Percentiles rank a stretch among this genome's conserved stretches.
Conservation (phyloP, 306 rosid species). For the Pyrus bretschneideri region DNA sequence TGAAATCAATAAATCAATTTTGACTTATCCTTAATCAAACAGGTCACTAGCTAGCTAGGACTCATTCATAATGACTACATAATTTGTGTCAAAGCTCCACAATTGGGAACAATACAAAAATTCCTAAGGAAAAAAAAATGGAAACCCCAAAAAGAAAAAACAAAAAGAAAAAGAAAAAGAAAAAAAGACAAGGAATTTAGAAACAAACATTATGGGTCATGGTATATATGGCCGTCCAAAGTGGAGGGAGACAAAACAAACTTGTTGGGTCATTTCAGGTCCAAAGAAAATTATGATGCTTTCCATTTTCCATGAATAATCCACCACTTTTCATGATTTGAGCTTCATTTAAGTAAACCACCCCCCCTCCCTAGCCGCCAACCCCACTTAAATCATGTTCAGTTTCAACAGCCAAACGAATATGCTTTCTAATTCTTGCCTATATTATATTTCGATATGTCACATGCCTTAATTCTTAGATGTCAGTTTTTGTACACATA, state of each 20-base stretch:
- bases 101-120: background rate
- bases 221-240: constrained; percentile 49
- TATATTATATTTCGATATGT: no score
- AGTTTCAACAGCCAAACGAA: no score
- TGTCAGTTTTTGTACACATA: no score
- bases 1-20: background rate
- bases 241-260: constrained; percentile 52
- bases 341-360: constrained; percentile 4
- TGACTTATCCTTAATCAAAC: background rate
- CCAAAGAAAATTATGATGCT: constrained; percentile 52
- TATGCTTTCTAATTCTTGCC: no score
- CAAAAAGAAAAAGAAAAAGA: background rate
- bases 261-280: constrained; percentile 9
- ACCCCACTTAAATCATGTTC: no score
- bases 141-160: background rate
- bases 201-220: background rate
- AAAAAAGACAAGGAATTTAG: background rate
- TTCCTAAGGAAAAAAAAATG: background rate
- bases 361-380: no score
- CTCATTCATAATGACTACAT: background rate
- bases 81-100: background rate
- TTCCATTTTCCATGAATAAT: constrained; percentile 34
- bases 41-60: background rate
- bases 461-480: no score
- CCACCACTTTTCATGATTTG: constrained; percentile 16